A percentile compares a stretch with the other conserved stretches of the same genome.
These are phyloP conservation scores for Thalia dealbata DNA, from an alignment of 176 grass and related monocot genomes.

Conservation along the genomic window DNA sequence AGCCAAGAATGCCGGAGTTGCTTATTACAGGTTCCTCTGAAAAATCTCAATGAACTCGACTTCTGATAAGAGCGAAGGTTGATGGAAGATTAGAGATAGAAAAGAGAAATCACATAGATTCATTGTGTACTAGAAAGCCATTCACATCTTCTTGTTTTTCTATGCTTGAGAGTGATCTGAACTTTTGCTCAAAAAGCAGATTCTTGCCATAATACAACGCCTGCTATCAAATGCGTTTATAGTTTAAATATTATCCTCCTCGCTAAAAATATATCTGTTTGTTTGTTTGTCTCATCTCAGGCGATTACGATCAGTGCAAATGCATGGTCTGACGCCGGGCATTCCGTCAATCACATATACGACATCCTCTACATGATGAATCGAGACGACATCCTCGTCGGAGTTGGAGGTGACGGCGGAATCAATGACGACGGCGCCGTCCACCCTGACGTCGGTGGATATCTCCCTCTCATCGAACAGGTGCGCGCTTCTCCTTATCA, in stretches of 20 bases:
- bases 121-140: too few relatives aligned
- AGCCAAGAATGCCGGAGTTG: too few relatives aligned
- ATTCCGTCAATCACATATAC: constrained; percentile 74
- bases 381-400: constrained; percentile 64
- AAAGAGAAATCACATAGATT: too few relatives aligned
- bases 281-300: constrained; percentile 18
- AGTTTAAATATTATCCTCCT: too few relatives aligned
- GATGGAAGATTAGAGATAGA: too few relatives aligned
- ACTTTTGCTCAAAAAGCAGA: background rate
- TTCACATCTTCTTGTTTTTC: too few relatives aligned
- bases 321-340: constrained; percentile 71
- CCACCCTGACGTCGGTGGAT: constrained; percentile 49
- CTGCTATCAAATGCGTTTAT: too few relatives aligned
- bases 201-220: too few relatives aligned
- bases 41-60: too few relatives aligned
- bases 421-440: constrained; percentile 38
- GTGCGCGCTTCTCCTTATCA: constrained; percentile 11
- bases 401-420: constrained; percentile 72
- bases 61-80: too few relatives aligned
- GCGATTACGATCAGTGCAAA: constrained; percentile 68
- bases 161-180: background rate
- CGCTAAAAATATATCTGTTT: background rate
- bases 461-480: constrained; percentile 68
- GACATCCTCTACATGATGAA: constrained; percentile 84
- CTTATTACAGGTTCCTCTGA: too few relatives aligned